A percentile compares a stretch with the other conserved stretches of the same genome.
Evolutionary conservation across 345 rosid species (phyloP).

Genomic region (Syzygium jambos): DNA sequence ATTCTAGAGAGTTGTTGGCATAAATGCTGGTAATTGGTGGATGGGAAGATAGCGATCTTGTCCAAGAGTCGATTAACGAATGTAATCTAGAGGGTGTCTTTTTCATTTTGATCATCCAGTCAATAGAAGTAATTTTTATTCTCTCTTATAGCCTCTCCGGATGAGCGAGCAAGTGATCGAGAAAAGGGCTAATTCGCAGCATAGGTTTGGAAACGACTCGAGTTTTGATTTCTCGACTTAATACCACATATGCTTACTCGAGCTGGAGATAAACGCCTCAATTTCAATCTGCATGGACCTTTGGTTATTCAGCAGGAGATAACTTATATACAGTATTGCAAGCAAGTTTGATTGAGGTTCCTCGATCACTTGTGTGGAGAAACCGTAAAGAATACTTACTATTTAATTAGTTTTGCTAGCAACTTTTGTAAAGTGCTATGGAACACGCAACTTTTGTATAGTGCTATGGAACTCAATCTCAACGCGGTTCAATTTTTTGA

Average conservation of each 20-base stretch:
- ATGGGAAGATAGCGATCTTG: too few relatives aligned
- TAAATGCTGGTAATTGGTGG: too few relatives aligned
- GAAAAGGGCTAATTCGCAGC: too few relatives aligned
- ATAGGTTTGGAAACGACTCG: background rate
- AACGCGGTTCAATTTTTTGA: background rate
- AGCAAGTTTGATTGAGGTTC: background rate
- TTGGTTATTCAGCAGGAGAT: background rate
- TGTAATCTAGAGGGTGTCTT: too few relatives aligned
- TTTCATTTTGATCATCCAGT: too few relatives aligned
- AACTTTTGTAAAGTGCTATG: background rate
- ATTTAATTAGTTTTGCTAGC: background rate
- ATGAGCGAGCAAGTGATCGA: too few relatives aligned
- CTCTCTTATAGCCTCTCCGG: too few relatives aligned
- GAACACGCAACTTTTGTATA: background rate
- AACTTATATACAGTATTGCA: background rate
- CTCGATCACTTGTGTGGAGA: background rate
- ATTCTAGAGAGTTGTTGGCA: too few relatives aligned
- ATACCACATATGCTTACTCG: background rate
- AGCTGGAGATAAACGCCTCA: background rate
- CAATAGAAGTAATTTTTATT: too few relatives aligned
- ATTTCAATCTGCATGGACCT: background rate
- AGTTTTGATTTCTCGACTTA: background rate
- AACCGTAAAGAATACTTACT: background rate
- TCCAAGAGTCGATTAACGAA: too few relatives aligned
- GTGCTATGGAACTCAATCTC: background rate